A percentile compares a stretch with the other conserved stretches of the same genome.
Conservation (phyloP, 1,139 yeast genomes). For the Candida sanyaensis region DNA sequence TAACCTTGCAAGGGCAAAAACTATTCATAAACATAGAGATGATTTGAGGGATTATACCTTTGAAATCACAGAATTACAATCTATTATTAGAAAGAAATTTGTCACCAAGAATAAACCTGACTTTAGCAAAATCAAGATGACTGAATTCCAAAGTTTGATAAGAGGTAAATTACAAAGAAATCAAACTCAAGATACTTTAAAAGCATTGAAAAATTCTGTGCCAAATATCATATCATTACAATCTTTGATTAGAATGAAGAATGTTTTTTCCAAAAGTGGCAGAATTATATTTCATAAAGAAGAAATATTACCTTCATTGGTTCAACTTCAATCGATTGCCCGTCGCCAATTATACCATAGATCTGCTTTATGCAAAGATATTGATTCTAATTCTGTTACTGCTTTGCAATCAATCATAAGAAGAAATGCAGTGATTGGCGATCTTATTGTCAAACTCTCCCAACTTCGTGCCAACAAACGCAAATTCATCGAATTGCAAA, state of each 20-base stretch:
- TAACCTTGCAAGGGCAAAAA: slow-evolving; percentile 30
- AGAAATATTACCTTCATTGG: slow-evolving; percentile 24
- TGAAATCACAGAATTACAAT: slow-evolving; percentile 38
- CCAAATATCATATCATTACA: slow-evolving; percentile 25
- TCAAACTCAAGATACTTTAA: slow-evolving; percentile 7
- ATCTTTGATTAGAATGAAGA: slow-evolving; percentile 28
- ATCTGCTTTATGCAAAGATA: slow-evolving; percentile 17
- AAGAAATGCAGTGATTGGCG: slow-evolving; percentile 26
- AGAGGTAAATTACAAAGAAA: slow-evolving; percentile 29
- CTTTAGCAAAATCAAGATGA: slow-evolving; percentile 13
- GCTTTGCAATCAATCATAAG: slow-evolving; percentile 39
- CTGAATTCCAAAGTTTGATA: slow-evolving; percentile 26
- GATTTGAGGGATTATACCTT: slow-evolving; percentile 28
- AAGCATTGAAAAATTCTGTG: slow-evolving; percentile 12
- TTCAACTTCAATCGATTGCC: slow-evolving; percentile 35
- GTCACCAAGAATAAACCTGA: slow-evolving; percentile 17
- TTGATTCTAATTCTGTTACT: slow-evolving; percentile 20
- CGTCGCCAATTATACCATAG: slow-evolving; percentile 30
- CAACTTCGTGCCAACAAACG: slow-evolving; percentile 16
- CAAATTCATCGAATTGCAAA: slow-evolving; percentile 43
- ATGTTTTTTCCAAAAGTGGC: slow-evolving; percentile 23
- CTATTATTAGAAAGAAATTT: slow-evolving; percentile 32
- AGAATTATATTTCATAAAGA: slow-evolving; percentile 25
- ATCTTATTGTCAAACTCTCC: slow-evolving; percentile 19
- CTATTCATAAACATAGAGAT: slow-evolving; percentile 43